Conservation (phyloP, 176 grass and related monocot genomes). For the Aegilops umbellulata region DNA sequence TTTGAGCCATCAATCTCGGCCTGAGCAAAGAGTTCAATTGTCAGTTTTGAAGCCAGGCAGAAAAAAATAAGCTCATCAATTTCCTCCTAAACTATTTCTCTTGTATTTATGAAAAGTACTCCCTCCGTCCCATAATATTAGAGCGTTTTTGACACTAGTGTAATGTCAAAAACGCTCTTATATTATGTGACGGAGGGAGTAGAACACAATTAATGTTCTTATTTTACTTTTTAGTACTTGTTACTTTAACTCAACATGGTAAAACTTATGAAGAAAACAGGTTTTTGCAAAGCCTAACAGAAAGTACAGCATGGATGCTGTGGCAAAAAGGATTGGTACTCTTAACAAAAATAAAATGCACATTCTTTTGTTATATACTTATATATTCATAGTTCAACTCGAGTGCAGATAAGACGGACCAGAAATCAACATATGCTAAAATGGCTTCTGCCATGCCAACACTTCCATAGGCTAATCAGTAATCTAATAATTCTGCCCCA, state of each 20-base stretch:
- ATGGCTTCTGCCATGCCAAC: background rate
- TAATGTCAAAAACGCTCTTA: too few species aligned
- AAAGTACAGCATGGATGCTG: background rate
- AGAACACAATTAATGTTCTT: background rate
- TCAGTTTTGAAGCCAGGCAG: constrained; percentile 8
- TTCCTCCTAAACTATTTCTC: constrained; percentile 1
- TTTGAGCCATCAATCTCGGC: constrained; percentile 87
- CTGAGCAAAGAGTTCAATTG: constrained; percentile 36
- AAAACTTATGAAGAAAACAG: background rate
- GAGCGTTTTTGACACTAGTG: too few species aligned
- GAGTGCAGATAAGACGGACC: background rate
- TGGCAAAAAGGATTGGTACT: background rate
- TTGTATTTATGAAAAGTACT: background rate
- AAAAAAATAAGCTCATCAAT: background rate
- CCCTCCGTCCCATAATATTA: too few species aligned
- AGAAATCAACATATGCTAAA: background rate
- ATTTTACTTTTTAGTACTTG: background rate
- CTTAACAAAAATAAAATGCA: background rate
- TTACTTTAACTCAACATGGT: constrained; percentile 13
- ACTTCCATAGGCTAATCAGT: background rate
- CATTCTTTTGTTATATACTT: background rate
- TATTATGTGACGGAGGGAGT: too few species aligned
- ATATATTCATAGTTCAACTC: background rate
- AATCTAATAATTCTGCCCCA: background rate
- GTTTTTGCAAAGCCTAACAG: background rate